Evolutionary conservation across 495 filamentous ascomycete genomes (phyloP).

Genomic region (Xylaria cubensis): DNA sequence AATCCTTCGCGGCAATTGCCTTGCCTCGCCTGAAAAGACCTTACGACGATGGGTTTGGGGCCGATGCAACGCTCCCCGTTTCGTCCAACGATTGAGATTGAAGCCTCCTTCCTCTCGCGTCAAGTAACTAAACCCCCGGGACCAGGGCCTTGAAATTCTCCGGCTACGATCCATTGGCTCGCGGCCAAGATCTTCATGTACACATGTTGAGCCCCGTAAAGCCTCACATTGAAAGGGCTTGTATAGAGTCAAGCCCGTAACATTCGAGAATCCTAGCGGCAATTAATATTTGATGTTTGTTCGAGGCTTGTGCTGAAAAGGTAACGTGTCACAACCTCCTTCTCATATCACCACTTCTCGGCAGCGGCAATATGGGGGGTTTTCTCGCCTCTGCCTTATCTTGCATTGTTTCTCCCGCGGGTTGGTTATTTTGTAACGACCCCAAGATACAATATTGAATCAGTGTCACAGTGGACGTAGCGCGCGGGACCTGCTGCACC

Average conservation of each 20-base stretch:
- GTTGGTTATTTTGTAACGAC: background rate
- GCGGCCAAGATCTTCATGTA: constrained; percentile 7
- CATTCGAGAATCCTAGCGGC: background rate
- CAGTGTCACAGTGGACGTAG: constrained; percentile 12
- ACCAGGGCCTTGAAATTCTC: constrained; percentile 18
- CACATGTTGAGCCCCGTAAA: background rate
- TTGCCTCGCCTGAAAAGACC: constrained; percentile 17
- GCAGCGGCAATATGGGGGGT: constrained; percentile 4
- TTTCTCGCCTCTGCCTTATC: constrained; percentile 12
- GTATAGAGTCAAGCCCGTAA: background rate
- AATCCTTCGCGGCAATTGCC: constrained; percentile 25
- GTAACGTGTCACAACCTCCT: background rate
- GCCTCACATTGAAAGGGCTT: background rate
- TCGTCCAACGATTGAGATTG: constrained; percentile 14
- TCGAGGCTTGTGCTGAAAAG: background rate
- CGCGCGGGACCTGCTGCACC: constrained; percentile 22
- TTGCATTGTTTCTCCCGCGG: background rate
- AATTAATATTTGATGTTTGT: background rate
- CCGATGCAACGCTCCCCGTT: constrained; percentile 19
- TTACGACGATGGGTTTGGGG: constrained; percentile 9
- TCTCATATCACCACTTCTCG: background rate
- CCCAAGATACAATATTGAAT: constrained; percentile 13
- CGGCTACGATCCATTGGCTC: constrained; percentile 15
- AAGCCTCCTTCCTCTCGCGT: constrained; percentile 23
- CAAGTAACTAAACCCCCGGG: background rate